Base-by-base conservation (phyloP, 2,329 filamentous ascomycete genomes). In the Teratosphaeriaceae sp. region DNA sequence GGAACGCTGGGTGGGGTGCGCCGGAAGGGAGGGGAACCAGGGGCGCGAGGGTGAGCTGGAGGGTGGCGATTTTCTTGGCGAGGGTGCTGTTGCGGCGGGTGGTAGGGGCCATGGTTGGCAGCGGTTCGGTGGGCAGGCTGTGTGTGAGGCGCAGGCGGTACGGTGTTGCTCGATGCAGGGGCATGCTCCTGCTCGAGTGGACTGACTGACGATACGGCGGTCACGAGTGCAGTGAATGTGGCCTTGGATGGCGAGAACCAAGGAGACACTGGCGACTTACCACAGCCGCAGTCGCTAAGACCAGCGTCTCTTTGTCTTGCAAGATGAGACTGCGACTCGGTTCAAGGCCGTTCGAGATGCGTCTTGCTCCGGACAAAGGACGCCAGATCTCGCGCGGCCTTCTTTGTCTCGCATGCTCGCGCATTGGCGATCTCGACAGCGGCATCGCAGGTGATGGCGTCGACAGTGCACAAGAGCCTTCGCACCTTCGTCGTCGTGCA, bases 11-110 rank as follows among this genome's bases (percentile, higher is more conserved):
- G 56, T 85, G 82, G 2, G 82, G 66, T n/a, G 65, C 58, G 38
- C 82, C 82, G 70, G 51, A 82, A 65, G 63, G 62, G 0, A 72
- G 56, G 11, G 60, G 61, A 6, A 84, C 78, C 5, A 88, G 77
- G 1, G 84, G 82, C 0, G 76, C 74, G 19, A 88, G 76, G 18
- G 71, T 72, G 9, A 85, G 73, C 16, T 75, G 73, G 73, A 88
- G 81, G 51, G 84, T 75, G 19, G 67, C 57, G 45, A 88, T 72
- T 58, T 87, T 86, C 48, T 70, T 62, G 7, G 69, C 66, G 48
- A 88, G 73, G 5, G 64, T 46, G 48, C 48, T 49, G 50, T 56
- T 56, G 41, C 50, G 50, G 49, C 56, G 57, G 24, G 56, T 60
- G 13, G 48, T 50, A 8, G 58, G 59, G 8, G 58, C 59, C 58